Base-by-base conservation (phyloP, 2,329 filamentous ascomycete genomes). In the Ceratocystis diversiconidia region DNA sequence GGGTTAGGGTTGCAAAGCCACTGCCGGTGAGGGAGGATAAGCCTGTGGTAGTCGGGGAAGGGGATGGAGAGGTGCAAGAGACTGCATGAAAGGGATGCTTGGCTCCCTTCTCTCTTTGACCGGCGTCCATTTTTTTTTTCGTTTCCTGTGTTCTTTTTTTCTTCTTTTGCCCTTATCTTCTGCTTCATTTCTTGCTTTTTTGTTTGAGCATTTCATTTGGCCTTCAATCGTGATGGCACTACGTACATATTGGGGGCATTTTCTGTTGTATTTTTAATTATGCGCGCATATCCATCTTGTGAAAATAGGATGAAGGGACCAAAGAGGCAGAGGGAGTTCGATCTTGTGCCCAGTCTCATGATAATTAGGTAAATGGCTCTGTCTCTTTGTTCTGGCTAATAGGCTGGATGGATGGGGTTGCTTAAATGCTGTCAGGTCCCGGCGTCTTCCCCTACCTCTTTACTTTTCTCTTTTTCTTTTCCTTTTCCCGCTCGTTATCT, bases 1-100 rank as follows among this genome's bases (percentile, higher is more conserved):
- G 74, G 5, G 81, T 82, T 69, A 74, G 69, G 0, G 68, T 70
- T 1, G 63, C 64, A 41, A n/a, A 61, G 43, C 62, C 64, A 15
- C 12, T 52, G 15, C 43, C 43, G 52, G 32, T 48, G 52, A 28
- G 32, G 22, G 55, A 64, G 62, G 32, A 61, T 46, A 52, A 64
- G 63, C 50, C 46, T 15, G 36, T 41, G 36, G 65, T 32, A 63
- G 61, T n/a, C 57, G 12, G 52, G 25, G 52, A 19, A 48, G 41
- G 41, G 55, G 17, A 62, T 44, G 41, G 50, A n/a, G 41, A 7
- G 61, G 41, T 15, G 19, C 6, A 10, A 28, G 32, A 22, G 63
- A 22, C 5, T 5, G 36, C 32, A 22, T 44, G 41, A 61, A 61
- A 22, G 32, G 60, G n/a, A n/a, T 6, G 22, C 5, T 44, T 41